Evolutionary conservation across 345 rosid genomes (phyloP), one percentile per base, ranked within the genome.

Genomic region (Camelina sativa): DNA sequence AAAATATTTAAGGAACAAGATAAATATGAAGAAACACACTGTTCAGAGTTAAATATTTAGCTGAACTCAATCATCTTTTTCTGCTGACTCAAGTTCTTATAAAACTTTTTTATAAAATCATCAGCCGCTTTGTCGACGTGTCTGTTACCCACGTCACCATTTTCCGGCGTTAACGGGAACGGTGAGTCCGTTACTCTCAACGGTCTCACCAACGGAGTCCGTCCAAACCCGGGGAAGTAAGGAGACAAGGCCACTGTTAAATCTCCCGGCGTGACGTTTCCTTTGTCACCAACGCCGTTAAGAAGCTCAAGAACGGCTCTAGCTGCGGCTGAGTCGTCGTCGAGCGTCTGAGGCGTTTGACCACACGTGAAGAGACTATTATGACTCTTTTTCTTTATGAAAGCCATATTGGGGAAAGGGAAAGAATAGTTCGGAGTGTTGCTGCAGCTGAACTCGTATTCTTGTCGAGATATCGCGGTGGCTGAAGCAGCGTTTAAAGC

Each of bases 371-470:
- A 86, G 84, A 91, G 78, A 72, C 73, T 62, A 77, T 71, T 80
- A 67, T 81, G 66, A 73, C 34, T 77, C 74, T 58, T 67, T 56
- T 81, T 84, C 68, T 70, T 76, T 82, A 78, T 83, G 82, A 65
- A 68, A 68, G 40, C 76, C 60, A 67, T 20, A 53, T 75, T 64
- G 15, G 82, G 82, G 72, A 79, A 54, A 11, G 87, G 81, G 77
- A 82, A 82, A 23, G 84, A 72, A 84, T 85, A 86, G 73, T 75
- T 80, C 22, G 98, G 98, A 60, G 96, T 94, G 87, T 84, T 88
- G 81, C 90, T 90, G 73, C 98, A 94, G 86, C 98, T 91, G 86
- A 91, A 91, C 85, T 94, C 98, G 52, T 91, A 94, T 60, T 90
- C 97, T 7, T 68, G 72, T 3, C 82, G 75, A 77, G 79, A 15